A percentile compares a stretch with the other conserved stretches of the same genome.
phyloP scores from a whole-genome alignment of 2,329 filamentous ascomycete genomes.

The Sarocladiaceae sp. region DNA sequence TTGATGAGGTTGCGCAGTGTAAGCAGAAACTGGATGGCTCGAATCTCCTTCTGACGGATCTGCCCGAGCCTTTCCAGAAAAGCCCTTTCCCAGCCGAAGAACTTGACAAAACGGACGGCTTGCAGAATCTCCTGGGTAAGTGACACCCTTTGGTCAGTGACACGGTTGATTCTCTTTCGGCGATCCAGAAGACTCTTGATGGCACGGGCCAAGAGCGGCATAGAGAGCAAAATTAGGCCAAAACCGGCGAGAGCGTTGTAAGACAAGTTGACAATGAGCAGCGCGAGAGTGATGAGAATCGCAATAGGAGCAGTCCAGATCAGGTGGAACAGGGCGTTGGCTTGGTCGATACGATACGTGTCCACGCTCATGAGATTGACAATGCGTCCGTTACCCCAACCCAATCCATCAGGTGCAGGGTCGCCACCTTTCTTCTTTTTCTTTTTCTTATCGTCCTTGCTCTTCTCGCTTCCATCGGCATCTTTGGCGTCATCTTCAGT shows the following conservation, averaged over 20 bases:
- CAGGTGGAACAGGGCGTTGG: constrained; percentile 83
- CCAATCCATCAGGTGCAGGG: constrained; percentile 56
- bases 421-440: constrained; percentile 31
- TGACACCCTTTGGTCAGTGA: constrained; percentile 87
- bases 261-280: constrained; percentile 79
- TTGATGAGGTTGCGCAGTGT: constrained; percentile 81
- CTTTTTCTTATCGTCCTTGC: constrained; percentile 32
- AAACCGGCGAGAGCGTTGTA: constrained; percentile 90
- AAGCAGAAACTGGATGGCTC: constrained; percentile 75
- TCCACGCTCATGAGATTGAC: constrained; percentile 94
- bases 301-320: constrained; percentile 80
- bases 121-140: constrained; percentile 89
- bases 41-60: constrained; percentile 71
- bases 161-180: constrained; percentile 77
- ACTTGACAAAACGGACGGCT: constrained; percentile 92
- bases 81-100: constrained; percentile 88
- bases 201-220: constrained; percentile 70
- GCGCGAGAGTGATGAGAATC: constrained; percentile 68
- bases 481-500: constrained; percentile 18
- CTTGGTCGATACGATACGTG: constrained; percentile 86
- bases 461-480: constrained; percentile 37
- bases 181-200: constrained; percentile 72
- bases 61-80: constrained; percentile 72
- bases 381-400: constrained; percentile 89
- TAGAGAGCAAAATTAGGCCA: constrained; percentile 68